A percentile compares a stretch with the other conserved stretches of the same genome.
Conservation (phyloP, 2,329 filamentous ascomycete genomes). For the Metarhizium brunneum region DNA sequence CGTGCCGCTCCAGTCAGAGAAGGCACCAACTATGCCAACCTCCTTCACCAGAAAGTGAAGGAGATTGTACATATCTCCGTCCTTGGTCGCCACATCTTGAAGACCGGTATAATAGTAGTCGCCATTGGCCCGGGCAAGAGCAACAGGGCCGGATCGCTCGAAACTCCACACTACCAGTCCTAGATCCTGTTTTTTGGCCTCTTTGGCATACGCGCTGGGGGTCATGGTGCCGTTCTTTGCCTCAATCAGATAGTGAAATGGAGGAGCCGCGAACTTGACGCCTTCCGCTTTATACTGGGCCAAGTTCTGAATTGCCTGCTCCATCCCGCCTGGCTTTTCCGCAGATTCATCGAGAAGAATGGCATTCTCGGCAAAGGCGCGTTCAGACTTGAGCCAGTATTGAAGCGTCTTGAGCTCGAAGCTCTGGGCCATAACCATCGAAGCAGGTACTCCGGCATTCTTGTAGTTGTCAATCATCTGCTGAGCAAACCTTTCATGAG, state of each 20-base stretch:
- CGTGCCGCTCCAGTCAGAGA: conserved; percentile 61
- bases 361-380: conserved; percentile 51
- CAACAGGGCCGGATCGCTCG: conserved; percentile 54
- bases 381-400: conserved; percentile 57
- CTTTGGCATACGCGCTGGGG: conserved; percentile 52
- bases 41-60: conserved; percentile 54
- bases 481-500: conserved; percentile 54
- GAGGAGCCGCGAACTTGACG: conserved; percentile 54
- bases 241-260: conserved; percentile 52
- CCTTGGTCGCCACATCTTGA: conserved; percentile 44
- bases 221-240: conserved; percentile 45
- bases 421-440: conserved; percentile 53
- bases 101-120: conserved; percentile 50
- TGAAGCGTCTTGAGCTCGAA: conserved; percentile 56
- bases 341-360: conserved; percentile 57
- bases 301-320: conserved; percentile 46
- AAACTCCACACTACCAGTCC: conserved; percentile 61
- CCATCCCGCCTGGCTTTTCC: conserved; percentile 40
- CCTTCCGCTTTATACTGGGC: conserved; percentile 45
- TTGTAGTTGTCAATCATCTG: conserved; percentile 55
- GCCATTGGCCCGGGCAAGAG: conserved; percentile 32
- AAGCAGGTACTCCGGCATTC: conserved; percentile 38
- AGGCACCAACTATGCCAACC: conserved; percentile 51
- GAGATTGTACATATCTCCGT: conserved; percentile 59
- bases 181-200: conserved; percentile 51